Conservation (phyloP, 192 early-diverging fungal genomes). For the Haplosporangium gracile region DNA sequence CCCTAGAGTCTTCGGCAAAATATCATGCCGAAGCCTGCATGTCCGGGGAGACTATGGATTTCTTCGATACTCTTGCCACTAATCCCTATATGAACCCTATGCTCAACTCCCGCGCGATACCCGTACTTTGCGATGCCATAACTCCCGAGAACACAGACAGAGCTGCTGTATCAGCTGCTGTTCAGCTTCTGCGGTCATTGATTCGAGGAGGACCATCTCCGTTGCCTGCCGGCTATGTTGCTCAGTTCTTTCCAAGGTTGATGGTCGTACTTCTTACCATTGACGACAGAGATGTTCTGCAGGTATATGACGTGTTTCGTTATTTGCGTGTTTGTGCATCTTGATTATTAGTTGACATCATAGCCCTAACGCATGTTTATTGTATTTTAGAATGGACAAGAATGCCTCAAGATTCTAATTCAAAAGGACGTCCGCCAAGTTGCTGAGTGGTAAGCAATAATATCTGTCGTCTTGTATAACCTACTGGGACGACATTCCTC, state of each 20-base stretch:
- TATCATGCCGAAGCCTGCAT: slow-evolving; percentile 81
- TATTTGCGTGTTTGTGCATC: background rate
- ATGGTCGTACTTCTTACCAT: slow-evolving; percentile 76
- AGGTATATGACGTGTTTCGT: slow-evolving; percentile 58
- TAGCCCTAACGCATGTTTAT: background rate
- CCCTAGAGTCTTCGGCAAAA: slow-evolving; percentile 81
- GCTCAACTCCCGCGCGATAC: slow-evolving; percentile 79
- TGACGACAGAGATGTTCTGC: slow-evolving; percentile 83
- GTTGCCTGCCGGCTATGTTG: slow-evolving; percentile 74
- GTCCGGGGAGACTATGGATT: slow-evolving; percentile 76
- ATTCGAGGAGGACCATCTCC: slow-evolving; percentile 79
- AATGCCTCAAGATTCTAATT: slow-evolving; percentile 83
- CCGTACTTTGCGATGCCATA: slow-evolving; percentile 62
- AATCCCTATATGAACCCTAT: slow-evolving; percentile 71
- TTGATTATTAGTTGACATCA: background rate
- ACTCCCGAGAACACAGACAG: slow-evolving; percentile 15
- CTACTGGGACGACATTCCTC: no score
- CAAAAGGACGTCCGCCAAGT: slow-evolving; percentile 81
- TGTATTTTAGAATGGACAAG: slow-evolving; percentile 74
- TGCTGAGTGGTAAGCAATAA: slow-evolving; percentile 73
- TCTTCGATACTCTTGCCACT: slow-evolving; percentile 79
- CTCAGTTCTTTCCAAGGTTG: slow-evolving; percentile 83
- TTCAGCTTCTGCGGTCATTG: slow-evolving; percentile 79
- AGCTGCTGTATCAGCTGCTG: slow-evolving; percentile 61
- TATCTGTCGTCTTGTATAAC: background rate